These are phyloP conservation scores for Candida ovalis DNA, from an alignment of 805 yeast genomes.

Conservation along the genomic window DNA sequence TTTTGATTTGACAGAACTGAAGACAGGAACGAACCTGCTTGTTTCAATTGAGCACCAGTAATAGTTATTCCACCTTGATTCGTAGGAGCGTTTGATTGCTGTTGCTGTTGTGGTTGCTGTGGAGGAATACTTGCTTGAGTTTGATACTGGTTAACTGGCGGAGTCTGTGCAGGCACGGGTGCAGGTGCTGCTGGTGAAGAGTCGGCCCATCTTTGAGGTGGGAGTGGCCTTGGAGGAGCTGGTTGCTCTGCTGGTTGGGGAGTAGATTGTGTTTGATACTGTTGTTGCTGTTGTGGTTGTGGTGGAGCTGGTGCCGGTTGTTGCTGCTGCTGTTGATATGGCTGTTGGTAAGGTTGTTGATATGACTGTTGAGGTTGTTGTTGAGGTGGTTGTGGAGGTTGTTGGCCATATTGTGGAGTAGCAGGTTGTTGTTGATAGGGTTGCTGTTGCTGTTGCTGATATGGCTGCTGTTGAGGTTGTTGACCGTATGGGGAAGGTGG, in stretches of 20 bases:
- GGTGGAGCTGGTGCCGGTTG: background rate
- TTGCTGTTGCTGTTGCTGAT: conserved; percentile 5
- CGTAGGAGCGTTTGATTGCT: background rate
- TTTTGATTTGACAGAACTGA: too few species aligned
- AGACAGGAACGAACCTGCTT: too few species aligned
- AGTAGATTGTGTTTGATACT: conserved; percentile 2
- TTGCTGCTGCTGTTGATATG: conserved; percentile 7
- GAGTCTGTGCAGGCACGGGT: too few species aligned
- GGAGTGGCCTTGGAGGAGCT: conserved; percentile 2
- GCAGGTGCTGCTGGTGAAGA: background rate
- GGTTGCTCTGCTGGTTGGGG: conserved; percentile 8
- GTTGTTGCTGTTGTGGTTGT: background rate
- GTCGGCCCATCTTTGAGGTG: conserved; percentile 1
- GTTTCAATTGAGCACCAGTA: too few species aligned
- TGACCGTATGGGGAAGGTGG: conserved; percentile 3
- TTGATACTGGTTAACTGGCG: conserved; percentile 2
- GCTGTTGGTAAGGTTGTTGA: conserved; percentile 6
- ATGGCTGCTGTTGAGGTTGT: conserved; percentile 7
- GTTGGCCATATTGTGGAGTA: too few species aligned
- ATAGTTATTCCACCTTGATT: background rate
- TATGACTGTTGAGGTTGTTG: conserved; percentile 5
- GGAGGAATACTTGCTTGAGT: conserved; percentile 5
- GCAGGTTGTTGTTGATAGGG: background rate
- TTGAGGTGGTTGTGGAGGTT: conserved; percentile 5
- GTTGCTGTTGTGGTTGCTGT: conserved; percentile 6